Evolutionary conservation across 1,139 yeast genomes (phyloP).

Genomic region (Geotrichum siamense): DNA sequence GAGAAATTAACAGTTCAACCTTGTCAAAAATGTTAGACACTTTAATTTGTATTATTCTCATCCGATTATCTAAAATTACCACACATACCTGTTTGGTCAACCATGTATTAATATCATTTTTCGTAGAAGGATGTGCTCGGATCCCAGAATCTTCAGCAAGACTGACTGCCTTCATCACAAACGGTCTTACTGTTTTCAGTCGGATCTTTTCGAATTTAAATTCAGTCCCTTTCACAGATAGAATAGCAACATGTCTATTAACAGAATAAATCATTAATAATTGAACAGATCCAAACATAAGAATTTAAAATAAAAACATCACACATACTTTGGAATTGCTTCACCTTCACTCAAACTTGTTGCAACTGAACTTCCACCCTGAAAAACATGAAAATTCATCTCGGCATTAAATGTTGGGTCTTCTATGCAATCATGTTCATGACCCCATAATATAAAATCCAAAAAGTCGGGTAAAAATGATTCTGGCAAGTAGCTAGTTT

Average conservation of each 20-base stretch:
- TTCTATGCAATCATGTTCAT: slow-evolving; percentile 91
- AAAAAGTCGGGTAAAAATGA: slow-evolving; percentile 71
- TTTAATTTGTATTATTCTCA: too few relatives aligned
- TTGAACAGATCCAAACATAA: not conserved
- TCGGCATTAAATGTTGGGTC: slow-evolving; percentile 58
- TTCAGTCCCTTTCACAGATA: slow-evolving; percentile 53
- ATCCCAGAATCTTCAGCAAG: slow-evolving; percentile 49
- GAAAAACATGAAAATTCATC: slow-evolving; percentile 70
- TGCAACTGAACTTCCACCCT: slow-evolving; percentile 93
- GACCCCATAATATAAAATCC: slow-evolving; percentile 91
- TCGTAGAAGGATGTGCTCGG: slow-evolving; percentile 57
- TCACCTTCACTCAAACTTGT: slow-evolving; percentile 88
- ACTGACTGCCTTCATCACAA: slow-evolving; percentile 60
- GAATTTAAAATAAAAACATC: not conserved
- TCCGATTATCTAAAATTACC: not conserved
- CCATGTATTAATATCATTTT: slow-evolving; percentile 54
- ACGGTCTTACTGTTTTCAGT: slow-evolving; percentile 74
- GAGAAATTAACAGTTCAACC: slow-evolving; percentile 59
- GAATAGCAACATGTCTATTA: slow-evolving; percentile 45
- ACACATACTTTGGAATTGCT: slow-evolving; percentile 52
- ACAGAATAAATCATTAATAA: too few relatives aligned
- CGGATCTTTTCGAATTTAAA: slow-evolving; percentile 60
- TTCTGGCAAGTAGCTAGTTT: slow-evolving; percentile 80
- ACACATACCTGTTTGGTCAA: slow-evolving; percentile 37
- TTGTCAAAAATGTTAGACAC: slow-evolving; percentile 26